Evolutionary conservation across 768 basidiomycete species (phyloP), one percentile per base, ranked within the genome.

Genomic region (Leccinum sublutescens): DNA sequence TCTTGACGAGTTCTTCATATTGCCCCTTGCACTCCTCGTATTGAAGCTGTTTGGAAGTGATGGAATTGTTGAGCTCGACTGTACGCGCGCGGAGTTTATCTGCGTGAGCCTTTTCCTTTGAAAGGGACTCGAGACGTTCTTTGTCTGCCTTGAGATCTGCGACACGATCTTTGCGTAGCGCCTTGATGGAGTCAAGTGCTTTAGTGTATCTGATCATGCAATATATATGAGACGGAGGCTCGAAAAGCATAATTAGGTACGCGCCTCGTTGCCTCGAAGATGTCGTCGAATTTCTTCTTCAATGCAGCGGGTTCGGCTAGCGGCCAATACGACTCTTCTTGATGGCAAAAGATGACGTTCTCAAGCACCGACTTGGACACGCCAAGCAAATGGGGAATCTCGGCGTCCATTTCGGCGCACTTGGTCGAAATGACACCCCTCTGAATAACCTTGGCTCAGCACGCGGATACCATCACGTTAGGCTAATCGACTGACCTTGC

Each of bases 211-310:
- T 97, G 38, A 43, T n/a, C 33, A 59, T 54, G 29, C n/a, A n/a
- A n/a, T n/a, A n/a, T 31, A 25, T 14, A 47, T 8, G 51, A 25
- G n/a, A n/a, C 1, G 14, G n/a, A 31, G 0, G 7, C 2, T 10
- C 23, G 2, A 31, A 49, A 15, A 34, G 5, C 1, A 14, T 25
- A 14, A 23, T n/a, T 10, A 50, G 36, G 36, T 48, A 68, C 78
- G 33, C 53, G 91, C 94, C 90, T 89, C 19, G 95, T 98, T 4
- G 97, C 97, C 74, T 99, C 97, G 67, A 99, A 98, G 57, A 99
- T 99, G 67, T 99, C 97, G 67, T 99, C 97, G 61, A 99, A 99
- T 72, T 98, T 98, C 82, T 98, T 98, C 81, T 99, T 99, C 38
- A 99, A 76, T 0, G 86, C 82, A 11, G 91, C 78, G 2, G 96